These are phyloP conservation scores for Pilasporangium apinafurcum DNA, from an alignment of 352 stramenopile species.

Conservation along the genomic window DNA sequence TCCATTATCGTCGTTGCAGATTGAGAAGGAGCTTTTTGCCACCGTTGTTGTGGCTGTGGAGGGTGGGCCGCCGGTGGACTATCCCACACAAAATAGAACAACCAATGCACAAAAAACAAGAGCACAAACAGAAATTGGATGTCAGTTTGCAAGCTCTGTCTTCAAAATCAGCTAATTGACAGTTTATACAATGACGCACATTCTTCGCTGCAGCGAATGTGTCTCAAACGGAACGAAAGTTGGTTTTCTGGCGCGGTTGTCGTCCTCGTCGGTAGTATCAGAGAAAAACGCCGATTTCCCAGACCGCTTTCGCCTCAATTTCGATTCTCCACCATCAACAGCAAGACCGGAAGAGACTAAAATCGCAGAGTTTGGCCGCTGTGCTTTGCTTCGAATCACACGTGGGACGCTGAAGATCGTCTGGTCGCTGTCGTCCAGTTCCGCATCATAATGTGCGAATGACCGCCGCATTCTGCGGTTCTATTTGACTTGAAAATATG, in stretches of 20 bases:
- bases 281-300: slow-evolving; percentile 57
- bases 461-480: slow-evolving; percentile 6
- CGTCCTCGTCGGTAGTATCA: slow-evolving; percentile 71
- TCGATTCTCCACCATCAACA: slow-evolving; percentile 2
- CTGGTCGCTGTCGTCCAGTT: slow-evolving; percentile 65
- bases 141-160: too few species aligned
- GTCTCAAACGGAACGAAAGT: background rate
- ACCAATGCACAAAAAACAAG: too few species aligned
- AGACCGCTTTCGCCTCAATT: slow-evolving; percentile 1
- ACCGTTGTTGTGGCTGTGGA: too few species aligned
- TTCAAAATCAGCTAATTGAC: too few species aligned
- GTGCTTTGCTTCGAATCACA: slow-evolving; percentile 3
- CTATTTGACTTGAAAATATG: slow-evolving; percentile 4
- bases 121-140: too few species aligned
- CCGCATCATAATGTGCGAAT: slow-evolving; percentile 50
- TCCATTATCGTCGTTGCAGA: background rate
- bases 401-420: slow-evolving; percentile 26
- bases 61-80: too few species aligned
- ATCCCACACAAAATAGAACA: too few species aligned
- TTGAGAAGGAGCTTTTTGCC: too few species aligned
- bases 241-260: background rate
- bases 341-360: background rate
- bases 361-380: background rate
- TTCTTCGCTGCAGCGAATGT: background rate
- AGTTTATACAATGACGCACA: too few species aligned